Evolutionary conservation across 2,329 filamentous ascomycete species (phyloP).

Genomic region (Zalaria sp.): DNA sequence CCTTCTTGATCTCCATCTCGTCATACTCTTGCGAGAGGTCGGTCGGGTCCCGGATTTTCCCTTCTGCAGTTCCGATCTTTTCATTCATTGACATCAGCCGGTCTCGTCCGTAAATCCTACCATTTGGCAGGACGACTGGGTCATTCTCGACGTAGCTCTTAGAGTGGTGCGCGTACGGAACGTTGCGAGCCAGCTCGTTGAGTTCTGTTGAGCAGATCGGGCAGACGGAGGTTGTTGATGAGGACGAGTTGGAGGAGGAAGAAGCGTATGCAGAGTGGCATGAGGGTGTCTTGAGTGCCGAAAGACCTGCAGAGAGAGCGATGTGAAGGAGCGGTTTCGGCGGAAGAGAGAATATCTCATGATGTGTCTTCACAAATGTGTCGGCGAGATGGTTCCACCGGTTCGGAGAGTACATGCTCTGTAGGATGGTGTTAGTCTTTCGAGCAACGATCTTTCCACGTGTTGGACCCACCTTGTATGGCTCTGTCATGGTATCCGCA

Average conservation of each 20-base stretch:
- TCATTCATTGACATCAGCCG: slow-evolving; percentile 61
- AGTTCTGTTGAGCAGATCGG: slow-evolving; percentile 94
- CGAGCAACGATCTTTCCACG: slow-evolving; percentile 5
- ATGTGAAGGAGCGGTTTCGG: slow-evolving; percentile 75
- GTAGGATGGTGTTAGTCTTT: not conserved
- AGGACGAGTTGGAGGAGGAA: slow-evolving; percentile 32
- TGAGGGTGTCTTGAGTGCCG: slow-evolving; percentile 86
- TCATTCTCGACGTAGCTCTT: slow-evolving; percentile 88
- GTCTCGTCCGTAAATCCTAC: slow-evolving; percentile 67
- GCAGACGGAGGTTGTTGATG: slow-evolving; percentile 61
- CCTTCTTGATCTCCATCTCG: slow-evolving; percentile 58
- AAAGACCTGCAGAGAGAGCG: slow-evolving; percentile 79
- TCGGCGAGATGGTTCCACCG: slow-evolving; percentile 67
- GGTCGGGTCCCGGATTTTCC: slow-evolving; percentile 62
- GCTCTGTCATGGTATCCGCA: slow-evolving; percentile 43
- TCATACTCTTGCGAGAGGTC: slow-evolving; percentile 48
- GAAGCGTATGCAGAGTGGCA: slow-evolving; percentile 61
- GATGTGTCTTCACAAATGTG: slow-evolving; percentile 75
- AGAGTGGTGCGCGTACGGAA: slow-evolving; percentile 90
- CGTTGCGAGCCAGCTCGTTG: slow-evolving; percentile 73
- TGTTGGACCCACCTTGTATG: slow-evolving; percentile 39
- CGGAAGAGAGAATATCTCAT: slow-evolving; percentile 71
- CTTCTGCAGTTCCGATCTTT: slow-evolving; percentile 57
- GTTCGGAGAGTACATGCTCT: slow-evolving; percentile 48
- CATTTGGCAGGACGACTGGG: slow-evolving; percentile 74